Base-by-base conservation (phyloP, 371 early-diverging fungal genomes). In the Mortierella sp. region DNA sequence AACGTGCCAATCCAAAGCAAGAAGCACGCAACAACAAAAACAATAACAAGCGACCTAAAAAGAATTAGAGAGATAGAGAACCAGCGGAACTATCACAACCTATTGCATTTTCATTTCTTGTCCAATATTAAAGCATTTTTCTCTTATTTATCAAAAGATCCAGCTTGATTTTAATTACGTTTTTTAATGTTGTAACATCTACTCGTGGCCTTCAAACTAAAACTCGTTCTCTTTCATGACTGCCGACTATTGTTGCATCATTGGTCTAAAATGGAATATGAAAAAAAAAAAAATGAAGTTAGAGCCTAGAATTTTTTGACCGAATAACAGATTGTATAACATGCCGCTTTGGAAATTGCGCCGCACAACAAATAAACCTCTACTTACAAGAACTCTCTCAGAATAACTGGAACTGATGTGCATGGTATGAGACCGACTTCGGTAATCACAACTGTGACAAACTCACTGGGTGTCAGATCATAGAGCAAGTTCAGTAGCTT, bases 381-480 rank as follows among this genome's bases (percentile, higher is more conserved):
- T 1, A 69, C 73, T 61, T 78, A 77, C 72, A 76, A 60, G 73
- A 80, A 84, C 64, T 84, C 84, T 74, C 84, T 75, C 61, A 86
- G 75, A 87, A 95, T 94, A 45, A 96, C 95, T 24, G 96, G 93
- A 21, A 96, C 96, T 67, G 94, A 93, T 24, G 97, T 97, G 76
- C 94, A 94, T n/a, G 98, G 98, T 74, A 98, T 94, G 80, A 95
- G 81, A 47, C 99, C 99, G 10, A 96, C 92, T 87, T 99, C 99
- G 28, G 97, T 97, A 16, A 97, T 90, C 36, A 98, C 94, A 58
- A 96, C 88, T 5, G 95, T 92, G 64, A 98, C 93, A 76, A 94
- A 97, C 80, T 94, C 91, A 45, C 97, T 91, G 32, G 99, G 99
- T 2, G 98, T 98, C 33, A 99, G 88, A 79, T 99, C 99, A 83